Evolutionary conservation across 179 eudicot genomes (phyloP).

Genomic region (Drosera spatulata): DNA sequence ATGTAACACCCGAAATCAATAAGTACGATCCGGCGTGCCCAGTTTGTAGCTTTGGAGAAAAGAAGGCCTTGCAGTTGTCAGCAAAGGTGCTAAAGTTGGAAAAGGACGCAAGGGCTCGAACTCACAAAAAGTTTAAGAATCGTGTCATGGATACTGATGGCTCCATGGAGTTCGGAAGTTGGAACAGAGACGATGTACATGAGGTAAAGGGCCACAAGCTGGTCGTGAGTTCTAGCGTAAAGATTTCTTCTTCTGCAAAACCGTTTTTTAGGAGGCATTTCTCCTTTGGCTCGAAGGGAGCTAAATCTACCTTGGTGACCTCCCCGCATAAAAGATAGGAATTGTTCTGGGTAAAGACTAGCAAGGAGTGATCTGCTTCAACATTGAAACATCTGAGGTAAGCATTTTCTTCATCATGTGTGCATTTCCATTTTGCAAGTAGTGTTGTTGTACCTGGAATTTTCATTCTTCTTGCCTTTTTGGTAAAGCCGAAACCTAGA

Average conservation of each 20-base stretch:
- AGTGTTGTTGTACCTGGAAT: no score
- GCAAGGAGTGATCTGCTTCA: conserved; percentile 25
- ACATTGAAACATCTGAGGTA: not conserved
- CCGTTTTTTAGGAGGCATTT: conserved; percentile 19
- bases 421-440: no score
- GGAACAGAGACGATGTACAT: conserved; percentile 16
- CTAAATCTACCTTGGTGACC: conserved; percentile 28
- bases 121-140: conserved; percentile 28
- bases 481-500: no score
- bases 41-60: conserved; percentile 38
- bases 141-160: conserved; percentile 22
- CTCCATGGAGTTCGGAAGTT: conserved; percentile 35
- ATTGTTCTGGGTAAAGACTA: conserved; percentile 44
- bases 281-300: conserved; percentile 39
- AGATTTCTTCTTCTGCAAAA: conserved; percentile 10
- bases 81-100: conserved; percentile 35
- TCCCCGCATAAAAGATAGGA: conserved; percentile 24
- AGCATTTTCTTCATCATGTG: not conserved
- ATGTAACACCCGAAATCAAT: conserved; percentile 31
- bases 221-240: conserved; percentile 38
- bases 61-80: conserved; percentile 29
- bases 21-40: conserved; percentile 57
- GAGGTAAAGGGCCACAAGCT: conserved; percentile 35
- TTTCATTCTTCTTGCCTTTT: no score
- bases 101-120: conserved; percentile 25